Conservation (phyloP, 2,329 filamentous ascomycete species). For the Fusarium sp. region DNA sequence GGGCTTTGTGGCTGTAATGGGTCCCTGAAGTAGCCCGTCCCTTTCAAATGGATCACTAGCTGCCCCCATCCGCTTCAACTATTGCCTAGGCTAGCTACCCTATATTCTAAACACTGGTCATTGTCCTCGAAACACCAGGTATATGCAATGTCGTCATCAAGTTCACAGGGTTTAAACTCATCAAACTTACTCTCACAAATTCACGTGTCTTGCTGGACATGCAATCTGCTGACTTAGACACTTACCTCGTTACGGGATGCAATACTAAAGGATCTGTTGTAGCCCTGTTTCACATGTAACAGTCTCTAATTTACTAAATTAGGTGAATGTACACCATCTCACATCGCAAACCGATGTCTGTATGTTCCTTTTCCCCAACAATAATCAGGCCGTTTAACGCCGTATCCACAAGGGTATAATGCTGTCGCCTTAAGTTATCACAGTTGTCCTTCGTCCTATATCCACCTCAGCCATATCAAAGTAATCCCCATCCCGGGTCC, state of each 20-base stretch:
- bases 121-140: not conserved
- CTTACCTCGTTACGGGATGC: too few species aligned
- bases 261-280: not conserved
- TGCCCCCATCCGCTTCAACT: not conserved
- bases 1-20: slow-evolving; percentile 11
- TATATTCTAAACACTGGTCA: not conserved
- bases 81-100: not conserved
- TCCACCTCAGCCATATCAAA: slow-evolving; percentile 15
- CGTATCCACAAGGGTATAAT: slow-evolving; percentile 37
- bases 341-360: not conserved
- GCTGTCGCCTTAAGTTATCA: slow-evolving; percentile 6
- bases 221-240: not conserved
- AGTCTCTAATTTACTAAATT: not conserved
- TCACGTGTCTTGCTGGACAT: slow-evolving; percentile 5
- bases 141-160: not conserved
- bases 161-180: too few species aligned
- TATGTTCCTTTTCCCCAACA: not conserved
- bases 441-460: slow-evolving; percentile 6
- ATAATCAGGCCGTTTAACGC: slow-evolving; percentile 16
- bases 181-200: not conserved
- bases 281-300: not conserved
- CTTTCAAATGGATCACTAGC: not conserved
- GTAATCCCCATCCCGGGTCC: slow-evolving; percentile 4
- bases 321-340: not conserved
- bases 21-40: not conserved